Evolutionary conservation across 129 eudicot species (phyloP).

Genomic region (Gnaphalium uliginosum): DNA sequence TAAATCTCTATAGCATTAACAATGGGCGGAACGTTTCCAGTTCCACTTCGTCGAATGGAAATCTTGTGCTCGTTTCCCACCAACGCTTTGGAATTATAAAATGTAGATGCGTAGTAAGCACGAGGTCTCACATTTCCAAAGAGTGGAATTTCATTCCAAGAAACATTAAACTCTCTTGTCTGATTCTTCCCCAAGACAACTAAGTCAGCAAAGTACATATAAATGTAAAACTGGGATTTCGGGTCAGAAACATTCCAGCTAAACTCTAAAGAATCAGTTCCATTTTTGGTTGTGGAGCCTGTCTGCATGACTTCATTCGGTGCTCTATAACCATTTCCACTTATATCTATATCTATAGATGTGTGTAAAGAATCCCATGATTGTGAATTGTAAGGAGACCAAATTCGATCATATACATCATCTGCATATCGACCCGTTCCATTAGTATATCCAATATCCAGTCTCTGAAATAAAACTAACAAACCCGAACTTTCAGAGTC

Average conservation of each 20-base stretch:
- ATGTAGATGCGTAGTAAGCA: constrained; percentile 13
- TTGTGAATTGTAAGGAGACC: constrained; percentile 31
- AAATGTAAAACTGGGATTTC: constrained; percentile 24
- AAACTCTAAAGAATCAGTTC: constrained; percentile 30
- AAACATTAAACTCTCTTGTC: constrained; percentile 35
- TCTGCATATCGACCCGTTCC: constrained; percentile 36
- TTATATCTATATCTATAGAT: constrained; percentile 27
- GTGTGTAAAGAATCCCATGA: constrained; percentile 35
- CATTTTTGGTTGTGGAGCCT: constrained; percentile 30
- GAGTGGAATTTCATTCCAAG: constrained; percentile 36
- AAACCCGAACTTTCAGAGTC: constrained; percentile 14
- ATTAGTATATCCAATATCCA: constrained; percentile 30
- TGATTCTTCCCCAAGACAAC: constrained; percentile 21
- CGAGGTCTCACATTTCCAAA: constrained; percentile 38
- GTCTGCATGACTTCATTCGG: constrained; percentile 38
- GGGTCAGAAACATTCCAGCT: constrained; percentile 32
- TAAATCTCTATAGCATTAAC: constrained; percentile 42
- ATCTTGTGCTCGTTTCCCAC: constrained; percentile 31
- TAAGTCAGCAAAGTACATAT: constrained; percentile 39
- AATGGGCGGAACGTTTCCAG: constrained; percentile 23
- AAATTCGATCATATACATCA: constrained; percentile 36
- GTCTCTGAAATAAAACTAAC: constrained; percentile 32
- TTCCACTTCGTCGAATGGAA: constrained; percentile 21
- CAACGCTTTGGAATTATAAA: constrained; percentile 24
- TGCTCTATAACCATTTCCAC: constrained; percentile 38